phyloP scores from a whole-genome alignment of 139 green algal species.

The Coccomyxa sp. region DNA sequence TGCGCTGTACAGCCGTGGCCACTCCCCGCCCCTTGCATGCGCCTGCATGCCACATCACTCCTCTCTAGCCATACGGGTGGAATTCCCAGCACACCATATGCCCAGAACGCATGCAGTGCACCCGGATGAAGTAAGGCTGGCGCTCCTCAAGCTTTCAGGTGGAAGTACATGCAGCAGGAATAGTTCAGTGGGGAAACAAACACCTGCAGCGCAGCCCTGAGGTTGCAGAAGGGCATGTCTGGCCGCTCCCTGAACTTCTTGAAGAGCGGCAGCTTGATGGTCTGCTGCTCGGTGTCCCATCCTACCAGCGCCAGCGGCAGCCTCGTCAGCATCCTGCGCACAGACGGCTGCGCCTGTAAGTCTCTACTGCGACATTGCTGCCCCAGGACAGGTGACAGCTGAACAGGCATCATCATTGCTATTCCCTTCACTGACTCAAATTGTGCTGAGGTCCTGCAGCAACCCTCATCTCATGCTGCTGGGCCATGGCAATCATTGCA shows the following conservation, averaged over 20 bases:
- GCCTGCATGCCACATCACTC: not conserved
- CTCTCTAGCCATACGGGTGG: not conserved
- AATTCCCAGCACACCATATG: not conserved
- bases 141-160: no score
- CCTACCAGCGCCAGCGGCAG: constrained; percentile 13
- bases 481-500: not conserved
- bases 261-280: constrained; percentile 32
- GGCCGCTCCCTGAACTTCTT: constrained; percentile 20
- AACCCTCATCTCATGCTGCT: no score
- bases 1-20: constrained; percentile 1
- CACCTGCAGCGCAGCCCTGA: constrained; percentile 24
- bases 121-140: no score
- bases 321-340: constrained; percentile 3
- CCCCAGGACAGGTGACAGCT: no score
- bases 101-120: not conserved
- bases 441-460: no score
- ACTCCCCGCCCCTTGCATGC: not conserved
- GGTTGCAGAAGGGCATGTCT: constrained; percentile 21
- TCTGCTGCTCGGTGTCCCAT: constrained; percentile 3
- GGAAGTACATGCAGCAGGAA: no score
- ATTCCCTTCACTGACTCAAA: no score
- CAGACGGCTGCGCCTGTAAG: no score
- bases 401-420: no score
- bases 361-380: no score
- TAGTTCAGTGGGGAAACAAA: not conserved